Conservation (phyloP, 495 filamentous ascomycete genomes). For the Penicillium fimorum region DNA sequence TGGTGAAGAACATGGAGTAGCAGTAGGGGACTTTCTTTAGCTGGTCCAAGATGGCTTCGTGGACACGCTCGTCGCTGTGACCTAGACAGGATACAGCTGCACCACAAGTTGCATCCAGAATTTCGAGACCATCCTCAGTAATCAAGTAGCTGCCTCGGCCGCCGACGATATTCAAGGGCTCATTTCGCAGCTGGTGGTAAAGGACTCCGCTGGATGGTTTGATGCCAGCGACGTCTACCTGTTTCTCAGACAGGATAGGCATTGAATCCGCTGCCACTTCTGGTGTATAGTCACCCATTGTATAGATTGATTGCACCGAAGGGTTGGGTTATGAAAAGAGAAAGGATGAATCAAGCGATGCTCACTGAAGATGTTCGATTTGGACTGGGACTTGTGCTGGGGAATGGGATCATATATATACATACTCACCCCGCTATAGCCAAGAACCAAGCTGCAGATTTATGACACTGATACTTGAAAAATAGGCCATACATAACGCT, state of each 20-base stretch:
- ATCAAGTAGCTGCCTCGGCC: constrained; percentile 23
- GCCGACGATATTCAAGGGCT: constrained; percentile 24
- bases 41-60: constrained; percentile 41
- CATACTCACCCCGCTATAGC: neutral
- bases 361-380: neutral
- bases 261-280: neutral
- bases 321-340: neutral
- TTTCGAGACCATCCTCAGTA: constrained; percentile 17
- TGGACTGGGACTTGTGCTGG: neutral
- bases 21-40: constrained; percentile 42
- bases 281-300: constrained; percentile 29
- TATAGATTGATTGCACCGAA: neutral
- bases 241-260: constrained; percentile 1
- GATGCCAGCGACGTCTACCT: neutral
- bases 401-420: neutral
- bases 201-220: constrained; percentile 22
- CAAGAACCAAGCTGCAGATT: neutral
- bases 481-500: neutral
- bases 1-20: constrained; percentile 48
- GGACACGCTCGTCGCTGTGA: constrained; percentile 38
- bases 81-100: constrained; percentile 42
- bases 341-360: neutral
- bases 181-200: constrained; percentile 23
- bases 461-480: neutral
- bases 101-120: constrained; percentile 33